Evolutionary conservation across 345 rosid species (phyloP), one percentile per base, ranked within the genome.

Genomic region (Nasturtium officinale): DNA sequence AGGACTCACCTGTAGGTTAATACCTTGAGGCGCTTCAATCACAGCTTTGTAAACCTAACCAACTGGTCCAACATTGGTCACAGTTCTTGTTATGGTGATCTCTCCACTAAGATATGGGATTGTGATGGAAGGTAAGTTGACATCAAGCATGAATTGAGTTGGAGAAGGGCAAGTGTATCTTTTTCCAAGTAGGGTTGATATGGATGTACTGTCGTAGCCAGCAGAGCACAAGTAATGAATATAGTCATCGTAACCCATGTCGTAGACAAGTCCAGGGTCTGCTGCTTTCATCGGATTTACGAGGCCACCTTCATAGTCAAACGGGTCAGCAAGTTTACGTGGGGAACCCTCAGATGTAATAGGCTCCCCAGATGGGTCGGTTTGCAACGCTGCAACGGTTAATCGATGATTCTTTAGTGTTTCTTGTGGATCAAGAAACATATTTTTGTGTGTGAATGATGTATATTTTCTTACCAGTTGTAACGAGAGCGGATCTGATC

Each of bases 231-330:
- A 82, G 67, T 87, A 87, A 28, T 53, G 71, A 59, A 78, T 43
- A 21, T 89, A 89, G n/a, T 87, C 87, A 20, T 81, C 56, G 23
- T 55, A 18, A 1, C 61, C 81, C 65, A 81, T 67, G 60, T 89
- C 89, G 51, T 79, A 89, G 12, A 87, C 82, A 21, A 87, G 87
- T 37, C 92, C 90, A 0, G 96, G 92, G 61, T 77, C 79, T 1
- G 79, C 61, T 33, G 82, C 89, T 79, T 68, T 77, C 50, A 57
- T 65, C 1, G 96, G 87, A 72, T 89, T 77, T 5, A 89, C 87
- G 8, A 87, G 87, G 30, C 92, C 92, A 3, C 87, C 85, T 56
- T 92, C 96, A 3, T 79, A 85, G 72, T 86, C 92, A 65, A 87
- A 87, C 0, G 92, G 87, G 68, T 85, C 87, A 0, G 85, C 91